Base-by-base conservation (phyloP, 2,329 filamentous ascomycete genomes). In the Aspergillus aculeatinus region DNA sequence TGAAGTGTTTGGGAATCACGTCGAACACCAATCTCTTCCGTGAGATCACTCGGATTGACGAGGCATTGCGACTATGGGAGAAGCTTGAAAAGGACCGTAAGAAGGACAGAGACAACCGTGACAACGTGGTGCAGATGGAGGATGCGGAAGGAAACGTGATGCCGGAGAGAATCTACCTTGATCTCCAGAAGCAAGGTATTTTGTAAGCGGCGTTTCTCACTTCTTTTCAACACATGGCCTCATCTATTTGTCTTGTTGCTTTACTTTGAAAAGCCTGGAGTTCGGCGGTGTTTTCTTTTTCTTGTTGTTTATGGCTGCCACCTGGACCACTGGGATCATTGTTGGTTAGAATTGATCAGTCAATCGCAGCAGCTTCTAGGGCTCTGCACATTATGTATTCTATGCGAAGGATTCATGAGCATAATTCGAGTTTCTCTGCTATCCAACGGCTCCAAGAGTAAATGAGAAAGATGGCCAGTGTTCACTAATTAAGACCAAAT, bases 81-180 rank as follows among this genome's bases (percentile, higher is more conserved):
- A 97, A 97, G 83, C 89, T 99, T 25, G 89, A 96, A 74, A 82
- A 87, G 59, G 92, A 96, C 67, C 89, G 90, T 77, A 92, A 90
- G 82, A 89, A 87, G 75, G 87, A 87, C 64, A 89, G 87, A 74
- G 82, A 89, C 0, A 87, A 89, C 63, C 89, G 90, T 49, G 92
- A 94, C 44, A 91, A 89, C 61, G 86, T 99, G 10, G 91, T 98
- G 53, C 92, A 99, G 81, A 99, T 99, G 95, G 95, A 99, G 81
- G 95, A 99, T 76, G 90, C 87, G 0, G 91, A 96, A 74, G 95
- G 95, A 51, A 98, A 99, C 71, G 95, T 99, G 59, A 99, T 99
- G 95, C 95, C 96, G 0, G 92, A 97, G 80, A 96, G 96, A 83
- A 94, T 99, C 57, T 99, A 97, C 76, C 88, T 93, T 66, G 95